These are phyloP conservation scores for Anethum foeniculum DNA, from an alignment of 140 eudicot genomes.

Conservation along the genomic window DNA sequence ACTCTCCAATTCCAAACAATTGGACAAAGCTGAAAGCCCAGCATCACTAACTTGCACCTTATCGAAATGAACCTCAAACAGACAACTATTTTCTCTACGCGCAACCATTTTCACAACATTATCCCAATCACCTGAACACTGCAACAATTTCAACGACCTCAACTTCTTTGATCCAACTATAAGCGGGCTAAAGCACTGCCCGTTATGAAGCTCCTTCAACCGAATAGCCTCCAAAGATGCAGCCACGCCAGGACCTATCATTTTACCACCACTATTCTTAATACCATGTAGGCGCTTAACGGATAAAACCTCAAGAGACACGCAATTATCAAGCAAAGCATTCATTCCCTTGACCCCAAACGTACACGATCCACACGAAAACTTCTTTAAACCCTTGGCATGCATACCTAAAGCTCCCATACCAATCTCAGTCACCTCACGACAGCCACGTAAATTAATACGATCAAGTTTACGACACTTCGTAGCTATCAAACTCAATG, in stretches of 20 bases:
- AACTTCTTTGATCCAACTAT: conserved; percentile 33
- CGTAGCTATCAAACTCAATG: neutral
- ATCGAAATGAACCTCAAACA: conserved; percentile 45
- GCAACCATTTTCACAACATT: conserved; percentile 26
- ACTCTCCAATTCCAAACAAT: conserved; percentile 34
- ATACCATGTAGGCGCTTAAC: conserved; percentile 41
- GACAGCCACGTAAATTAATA: conserved; percentile 34
- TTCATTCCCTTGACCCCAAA: conserved; percentile 38
- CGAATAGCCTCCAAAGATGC: conserved; percentile 25
- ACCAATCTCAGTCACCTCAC: conserved; percentile 30
- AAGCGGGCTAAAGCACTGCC: conserved; percentile 35
- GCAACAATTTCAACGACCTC: conserved; percentile 32
- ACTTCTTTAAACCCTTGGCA: conserved; percentile 26
- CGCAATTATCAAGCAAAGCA: conserved; percentile 26
- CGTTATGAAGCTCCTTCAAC: conserved; percentile 42
- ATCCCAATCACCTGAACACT: conserved; percentile 46
- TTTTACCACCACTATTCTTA: conserved; percentile 24
- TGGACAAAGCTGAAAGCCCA: conserved; percentile 39
- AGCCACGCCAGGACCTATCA: conserved; percentile 27
- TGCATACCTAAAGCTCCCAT: conserved; percentile 13
- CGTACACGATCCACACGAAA: conserved; percentile 33
- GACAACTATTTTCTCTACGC: conserved; percentile 9
- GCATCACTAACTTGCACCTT: conserved; percentile 48
- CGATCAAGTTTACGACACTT: conserved; percentile 20
- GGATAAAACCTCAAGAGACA: conserved; percentile 35